Base-by-base conservation (phyloP, 2,329 filamentous ascomycete species). In the Beauveria australis region DNA sequence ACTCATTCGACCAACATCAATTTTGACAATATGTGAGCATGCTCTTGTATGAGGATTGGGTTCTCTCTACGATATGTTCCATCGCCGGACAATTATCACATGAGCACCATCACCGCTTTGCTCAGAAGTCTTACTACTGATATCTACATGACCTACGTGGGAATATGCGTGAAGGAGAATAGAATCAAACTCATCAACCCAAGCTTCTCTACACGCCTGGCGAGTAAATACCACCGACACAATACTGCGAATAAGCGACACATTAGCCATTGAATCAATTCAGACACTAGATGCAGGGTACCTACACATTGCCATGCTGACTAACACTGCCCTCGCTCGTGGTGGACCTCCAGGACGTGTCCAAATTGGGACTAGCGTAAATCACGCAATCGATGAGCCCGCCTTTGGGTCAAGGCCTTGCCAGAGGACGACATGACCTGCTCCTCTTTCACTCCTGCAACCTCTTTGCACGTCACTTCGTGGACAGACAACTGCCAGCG, bases 311-410 rank as follows among this genome's bases (percentile, higher is more conserved):
- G 14, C 14, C 12, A 37, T 37, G 46, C 48, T 61, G 46, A 61
- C 59, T 51, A 61, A 61, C n/a, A 26, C 12, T 12, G 16, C 18
- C 5, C 16, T 49, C 16, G 22, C 8, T n/a, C 19, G 5, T 2
- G n/a, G 47, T 46, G 53, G 60, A 19, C 18, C 49, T 16, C 12
- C 41, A 26, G 26, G 43, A 54, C 49, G 40, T 46, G 33, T 46
- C 55, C 54, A 47, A 9, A 7, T 3, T 44, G 44, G 66, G 66
- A 63, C 67, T 71, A 71, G 69, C 66, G 33, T 26, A 48, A 70
- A 71, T 70, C 69, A 71, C 69, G 69, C 69, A 65, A 71, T 71
- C 69, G 68, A 67, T 59, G 65, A 66, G 62, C 62, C 67, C 64
- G 63, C 64, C 61, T 59, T 64, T 59, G 58, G 46, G 53, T 60